phyloP scores from a whole-genome alignment of 179 eudicot species.

The Nepenthes alata region DNA sequence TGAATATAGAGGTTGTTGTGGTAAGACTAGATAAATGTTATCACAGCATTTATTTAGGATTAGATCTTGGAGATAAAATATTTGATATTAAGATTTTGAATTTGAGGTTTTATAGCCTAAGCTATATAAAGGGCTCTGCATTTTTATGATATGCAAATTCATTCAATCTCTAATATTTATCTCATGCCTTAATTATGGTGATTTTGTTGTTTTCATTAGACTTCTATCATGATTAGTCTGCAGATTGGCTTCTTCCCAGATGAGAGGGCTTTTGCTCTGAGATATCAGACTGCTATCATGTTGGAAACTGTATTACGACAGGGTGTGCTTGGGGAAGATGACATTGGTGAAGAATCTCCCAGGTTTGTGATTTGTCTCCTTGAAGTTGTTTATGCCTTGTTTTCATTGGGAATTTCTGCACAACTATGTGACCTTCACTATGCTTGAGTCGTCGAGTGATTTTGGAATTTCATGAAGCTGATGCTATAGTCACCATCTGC shows the following conservation, averaged over 20 bases:
- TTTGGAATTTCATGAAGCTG: no score
- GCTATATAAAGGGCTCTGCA: no score
- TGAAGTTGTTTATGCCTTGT: background rate
- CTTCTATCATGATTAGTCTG: constrained; percentile 39
- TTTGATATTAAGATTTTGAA: no score
- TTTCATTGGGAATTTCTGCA: background rate
- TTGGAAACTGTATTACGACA: constrained; percentile 70
- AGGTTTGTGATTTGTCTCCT: constrained; percentile 30
- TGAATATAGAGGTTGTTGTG: no score
- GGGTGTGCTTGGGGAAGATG: constrained; percentile 96
- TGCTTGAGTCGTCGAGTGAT: no score
- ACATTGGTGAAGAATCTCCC: constrained; percentile 84
- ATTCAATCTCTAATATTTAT: background rate
- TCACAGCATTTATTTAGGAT: no score
- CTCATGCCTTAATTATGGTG: background rate
- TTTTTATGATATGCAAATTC: no score
- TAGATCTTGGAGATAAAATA: no score
- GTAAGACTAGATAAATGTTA: no score
- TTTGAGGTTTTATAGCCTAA: no score
- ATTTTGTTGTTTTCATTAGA: constrained; percentile 16
- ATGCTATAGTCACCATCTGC: no score
- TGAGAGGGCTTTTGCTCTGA: constrained; percentile 75
- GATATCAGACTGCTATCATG: constrained; percentile 98
- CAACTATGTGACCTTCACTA: background rate
- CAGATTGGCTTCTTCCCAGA: constrained; percentile 86